Evolutionary conservation across 164 flowering plant species (phyloP).

Genomic region (Vitis rupestris): DNA sequence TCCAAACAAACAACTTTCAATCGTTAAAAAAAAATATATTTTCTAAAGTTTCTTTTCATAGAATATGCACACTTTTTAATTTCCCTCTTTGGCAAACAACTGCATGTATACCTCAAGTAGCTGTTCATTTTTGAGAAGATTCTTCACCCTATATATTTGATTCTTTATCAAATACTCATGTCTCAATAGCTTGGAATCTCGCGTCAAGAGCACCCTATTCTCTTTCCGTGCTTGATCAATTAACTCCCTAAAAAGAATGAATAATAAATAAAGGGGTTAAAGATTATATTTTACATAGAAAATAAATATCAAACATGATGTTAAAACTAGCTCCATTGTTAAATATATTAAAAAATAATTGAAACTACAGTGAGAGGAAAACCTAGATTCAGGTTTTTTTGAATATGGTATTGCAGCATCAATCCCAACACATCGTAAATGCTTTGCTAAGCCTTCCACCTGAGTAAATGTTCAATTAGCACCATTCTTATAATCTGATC

Average conservation of each 20-base stretch:
- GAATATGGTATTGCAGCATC: conserved; percentile 84
- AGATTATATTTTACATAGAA: not conserved
- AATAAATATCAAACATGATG: not conserved
- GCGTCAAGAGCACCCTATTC: conserved; percentile 84
- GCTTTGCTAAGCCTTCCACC: conserved; percentile 96
- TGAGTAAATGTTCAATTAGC: conserved; percentile 19
- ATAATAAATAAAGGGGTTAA: not conserved
- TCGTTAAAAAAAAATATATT: too few species aligned
- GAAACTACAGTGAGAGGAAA: conserved; percentile 5
- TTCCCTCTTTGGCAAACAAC: not conserved
- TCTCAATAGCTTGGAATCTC: conserved; percentile 82
- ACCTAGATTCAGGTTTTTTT: conserved; percentile 87
- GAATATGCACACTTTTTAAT: not conserved
- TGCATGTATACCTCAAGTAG: conserved; percentile 68
- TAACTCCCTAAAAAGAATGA: conserved; percentile 50
- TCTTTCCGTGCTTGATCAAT: conserved; percentile 79
- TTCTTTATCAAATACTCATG: conserved; percentile 65
- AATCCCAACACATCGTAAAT: conserved; percentile 86
- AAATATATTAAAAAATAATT: not conserved
- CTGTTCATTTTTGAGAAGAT: conserved; percentile 87
- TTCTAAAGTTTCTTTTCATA: too few species aligned
- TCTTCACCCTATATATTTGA: conserved; percentile 82
- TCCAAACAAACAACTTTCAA: too few species aligned
- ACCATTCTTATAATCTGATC: not conserved
- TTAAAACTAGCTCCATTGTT: not conserved